Evolutionary conservation across 208 protist genomes (phyloP).

Genomic region (Trypanosoma lewisi): DNA sequence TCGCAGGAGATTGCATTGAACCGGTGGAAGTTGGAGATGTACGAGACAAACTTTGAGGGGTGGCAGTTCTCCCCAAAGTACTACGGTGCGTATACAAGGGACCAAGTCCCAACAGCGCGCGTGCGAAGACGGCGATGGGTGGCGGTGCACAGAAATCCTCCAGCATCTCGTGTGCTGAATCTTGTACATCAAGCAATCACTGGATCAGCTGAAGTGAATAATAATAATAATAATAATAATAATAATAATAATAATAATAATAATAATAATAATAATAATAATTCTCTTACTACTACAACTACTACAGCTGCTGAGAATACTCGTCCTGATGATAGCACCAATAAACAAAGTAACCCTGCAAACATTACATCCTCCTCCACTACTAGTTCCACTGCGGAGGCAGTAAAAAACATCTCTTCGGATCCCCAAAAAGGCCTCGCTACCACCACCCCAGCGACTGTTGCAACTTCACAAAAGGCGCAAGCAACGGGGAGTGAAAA

Average conservation of each 20-base stretch:
- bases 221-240: not conserved
- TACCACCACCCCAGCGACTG: no score
- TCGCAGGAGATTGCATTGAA: conserved; percentile 19
- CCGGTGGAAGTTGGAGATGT: conserved; percentile 63
- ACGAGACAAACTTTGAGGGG: conserved; percentile 67
- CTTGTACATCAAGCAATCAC: conserved; percentile 17
- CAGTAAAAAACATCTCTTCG: no score
- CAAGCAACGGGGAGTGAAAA: not conserved
- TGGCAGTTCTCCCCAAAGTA: conserved; percentile 79
- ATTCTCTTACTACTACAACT: not conserved
- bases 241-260: not conserved
- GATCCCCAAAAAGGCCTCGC: no score
- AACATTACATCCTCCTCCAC: no score
- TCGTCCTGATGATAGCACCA: not conserved
- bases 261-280: no score
- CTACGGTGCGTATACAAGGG: conserved; percentile 59
- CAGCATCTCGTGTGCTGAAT: conserved; percentile 47
- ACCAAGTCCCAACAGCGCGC: conserved; percentile 31
- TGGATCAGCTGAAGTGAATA: not conserved
- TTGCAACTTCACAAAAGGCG: no score
- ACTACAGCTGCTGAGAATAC: not conserved
- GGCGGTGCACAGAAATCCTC: conserved; percentile 44
- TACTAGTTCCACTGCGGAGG: no score
- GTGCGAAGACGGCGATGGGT: conserved; percentile 77
- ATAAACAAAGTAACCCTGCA: no score